Evolutionary conservation across 768 basidiomycete genomes (phyloP), one percentile per base, ranked within the genome.

Genomic region (Calocera cornea): DNA sequence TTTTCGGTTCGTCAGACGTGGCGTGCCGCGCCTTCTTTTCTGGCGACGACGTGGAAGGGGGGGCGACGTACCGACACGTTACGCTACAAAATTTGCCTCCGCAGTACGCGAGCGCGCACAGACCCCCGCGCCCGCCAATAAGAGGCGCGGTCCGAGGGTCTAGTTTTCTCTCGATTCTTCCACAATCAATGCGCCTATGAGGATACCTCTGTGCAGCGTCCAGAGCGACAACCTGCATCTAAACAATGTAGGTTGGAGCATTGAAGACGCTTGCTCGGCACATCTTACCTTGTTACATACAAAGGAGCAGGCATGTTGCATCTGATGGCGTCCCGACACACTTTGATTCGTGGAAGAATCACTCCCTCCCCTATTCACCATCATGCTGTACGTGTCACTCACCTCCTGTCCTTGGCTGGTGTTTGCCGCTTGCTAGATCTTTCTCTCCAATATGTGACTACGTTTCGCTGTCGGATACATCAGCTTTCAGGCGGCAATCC

Each of bases 101-200:
- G 54, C 2, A 2, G 54, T 16, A 60, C 54, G 31, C 54, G 54
- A n/a, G n/a, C 11, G 54, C 54, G 54, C 54, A 60, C 54, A 60
- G 54, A 60, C 54, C 54, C 31, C 2, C 54, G 27, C 54, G 14
- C 27, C 14, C 2, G 8, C 14, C 54, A 16, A 60, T 60, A 60
- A 60, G 54, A 60, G 54, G 10, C 54, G 54, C 54, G 54, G 14
- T 27, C 27, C 7, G 54, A 14, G 24, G 27, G 27, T 60, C 19
- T 27, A 60, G 31, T 60, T 60, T 60, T 60, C 54, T 60, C 19
- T 60, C 54, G 54, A 60, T 60, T 60, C 54, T 60, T 60, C 54
- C 54, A 60, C 54, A 60, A 60, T 60, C 54, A 60, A 60, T 60
- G 14, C 54, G 54, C 54, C 54, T 60, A 60, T 60, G 54, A 60